Percentiles rank a stretch among this genome's conserved stretches.
Conservation (phyloP, 495 filamentous ascomycete genomes). For the Pyronema domesticum region DNA sequence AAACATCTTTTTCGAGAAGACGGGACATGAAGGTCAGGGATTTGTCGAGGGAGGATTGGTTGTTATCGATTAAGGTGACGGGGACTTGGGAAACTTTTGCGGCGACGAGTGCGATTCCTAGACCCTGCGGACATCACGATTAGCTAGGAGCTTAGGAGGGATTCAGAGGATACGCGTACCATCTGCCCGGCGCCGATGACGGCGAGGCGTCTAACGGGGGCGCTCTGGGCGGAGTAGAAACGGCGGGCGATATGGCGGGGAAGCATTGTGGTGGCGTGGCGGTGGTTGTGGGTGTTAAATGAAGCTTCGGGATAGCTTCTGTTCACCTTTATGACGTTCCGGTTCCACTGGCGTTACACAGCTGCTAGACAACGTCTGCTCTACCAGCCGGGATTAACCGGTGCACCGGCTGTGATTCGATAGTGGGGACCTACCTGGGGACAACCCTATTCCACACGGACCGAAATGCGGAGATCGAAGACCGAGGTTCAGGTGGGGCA, state of each 20-base stretch:
- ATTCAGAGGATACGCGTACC: constrained; percentile 34
- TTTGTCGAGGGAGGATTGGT: constrained; percentile 75
- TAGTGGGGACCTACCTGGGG: too few species aligned
- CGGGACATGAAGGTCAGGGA: constrained; percentile 64
- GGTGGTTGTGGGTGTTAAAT: neutral
- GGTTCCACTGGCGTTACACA: neutral
- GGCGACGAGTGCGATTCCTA: constrained; percentile 91
- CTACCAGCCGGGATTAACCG: neutral
- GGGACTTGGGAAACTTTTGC: constrained; percentile 68
- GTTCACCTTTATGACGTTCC: neutral
- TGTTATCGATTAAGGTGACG: constrained; percentile 73
- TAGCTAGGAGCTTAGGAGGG: constrained; percentile 10
- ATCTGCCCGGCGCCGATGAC: constrained; percentile 95
- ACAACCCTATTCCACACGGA: too few species aligned
- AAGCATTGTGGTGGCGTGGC: neutral
- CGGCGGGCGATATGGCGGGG: too few species aligned
- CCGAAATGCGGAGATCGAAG: too few species aligned
- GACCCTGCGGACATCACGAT: constrained; percentile 42
- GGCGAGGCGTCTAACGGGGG: neutral
- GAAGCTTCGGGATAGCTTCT: neutral
- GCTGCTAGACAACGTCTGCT: neutral
- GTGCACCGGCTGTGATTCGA: neutral
- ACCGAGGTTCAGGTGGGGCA: too few species aligned
- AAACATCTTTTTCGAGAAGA: constrained; percentile 78
- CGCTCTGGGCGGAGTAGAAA: neutral